A percentile compares a stretch with the other conserved stretches of the same genome.
Evolutionary conservation across 169 alveolate genomes (phyloP).

Genomic region (Plasmodium relictum): DNA sequence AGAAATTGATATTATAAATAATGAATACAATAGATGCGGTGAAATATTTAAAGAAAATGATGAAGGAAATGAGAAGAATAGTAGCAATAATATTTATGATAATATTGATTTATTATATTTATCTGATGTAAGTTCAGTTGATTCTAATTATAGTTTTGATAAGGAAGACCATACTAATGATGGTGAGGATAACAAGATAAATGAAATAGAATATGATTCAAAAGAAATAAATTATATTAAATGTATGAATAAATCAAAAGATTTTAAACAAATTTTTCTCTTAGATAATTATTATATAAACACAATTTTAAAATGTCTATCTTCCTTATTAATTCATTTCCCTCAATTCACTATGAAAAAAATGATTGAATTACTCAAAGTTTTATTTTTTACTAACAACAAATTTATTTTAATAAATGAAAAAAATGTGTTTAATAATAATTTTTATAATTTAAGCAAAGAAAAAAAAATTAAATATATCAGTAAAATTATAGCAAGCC

Average conservation of each 20-base stretch:
- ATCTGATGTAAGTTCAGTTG: conserved; percentile 22
- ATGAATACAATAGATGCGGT: conserved; percentile 22
- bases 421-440: conserved; percentile 33
- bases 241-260: conserved; percentile 24
- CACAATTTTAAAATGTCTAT: conserved; percentile 47
- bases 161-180: neutral
- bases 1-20: conserved; percentile 27
- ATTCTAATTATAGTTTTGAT: conserved; percentile 10
- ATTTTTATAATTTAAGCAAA: conserved; percentile 40
- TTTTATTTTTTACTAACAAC: conserved; percentile 31
- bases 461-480: conserved; percentile 45
- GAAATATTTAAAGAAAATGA: neutral
- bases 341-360: conserved; percentile 44
- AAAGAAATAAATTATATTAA: conserved; percentile 22
- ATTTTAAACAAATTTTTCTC: conserved; percentile 25
- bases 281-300: conserved; percentile 32
- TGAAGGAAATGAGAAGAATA: neutral
- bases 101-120: neutral
- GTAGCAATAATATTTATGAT: neutral
- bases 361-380: conserved; percentile 31
- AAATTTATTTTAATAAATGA: conserved; percentile 31
- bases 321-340: conserved; percentile 36
- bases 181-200: neutral
- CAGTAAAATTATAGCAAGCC: conserved; percentile 35
- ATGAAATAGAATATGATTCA: neutral